Evolutionary conservation across 2,329 filamentous ascomycete genomes (phyloP), one percentile per base, ranked within the genome.

Genomic region (Nannizziopsis arthrosporioides): DNA sequence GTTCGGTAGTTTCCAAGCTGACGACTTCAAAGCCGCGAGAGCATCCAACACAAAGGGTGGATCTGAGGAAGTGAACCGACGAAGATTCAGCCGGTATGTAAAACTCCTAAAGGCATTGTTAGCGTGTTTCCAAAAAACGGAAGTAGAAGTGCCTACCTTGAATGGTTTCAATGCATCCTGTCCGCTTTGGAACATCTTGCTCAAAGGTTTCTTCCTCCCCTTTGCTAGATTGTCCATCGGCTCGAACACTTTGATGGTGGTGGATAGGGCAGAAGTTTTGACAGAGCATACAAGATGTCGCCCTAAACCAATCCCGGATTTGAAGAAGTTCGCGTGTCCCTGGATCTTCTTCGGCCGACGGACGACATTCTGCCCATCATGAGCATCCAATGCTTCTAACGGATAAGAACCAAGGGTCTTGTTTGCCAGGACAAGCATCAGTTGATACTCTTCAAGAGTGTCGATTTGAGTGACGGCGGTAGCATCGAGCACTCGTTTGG

Each of bases 41-140:
- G 63, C 92, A 96, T 40, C 90, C 92, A 52, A 98, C 92, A 64
- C 92, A 98, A 18, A 98, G 78, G 63, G 94, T 98, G 53, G 85
- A 92, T 61, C 92, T 89, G 57, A 98, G 77, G 74, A 96, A 98
- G 68, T 98, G 92, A 36, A 98, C 92, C 35, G 89, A 95, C 3
- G 87, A 90, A n/a, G 90, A 94, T 71, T 98, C 92, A 5, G 89
- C 92, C 0, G 92, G 92, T 52, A 98, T 95, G 68, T 98, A 98
- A 61, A 95, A 96, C 72, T 98, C 92, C 75, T 80, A 52, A 10
- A 22, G 57, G 36, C 22, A 22, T 22, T 14, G 15, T 36, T 14
- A 39, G 36, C 12, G 31, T 12, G 39, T 27, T 7, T 2, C n/a
- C n/a, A 17, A 10, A 32, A 19, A 27, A 11, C 18, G 40, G 17